Evolutionary conservation across 257 asterid genomes (phyloP).

Genomic region (Dorcoceras hygrometricum): DNA sequence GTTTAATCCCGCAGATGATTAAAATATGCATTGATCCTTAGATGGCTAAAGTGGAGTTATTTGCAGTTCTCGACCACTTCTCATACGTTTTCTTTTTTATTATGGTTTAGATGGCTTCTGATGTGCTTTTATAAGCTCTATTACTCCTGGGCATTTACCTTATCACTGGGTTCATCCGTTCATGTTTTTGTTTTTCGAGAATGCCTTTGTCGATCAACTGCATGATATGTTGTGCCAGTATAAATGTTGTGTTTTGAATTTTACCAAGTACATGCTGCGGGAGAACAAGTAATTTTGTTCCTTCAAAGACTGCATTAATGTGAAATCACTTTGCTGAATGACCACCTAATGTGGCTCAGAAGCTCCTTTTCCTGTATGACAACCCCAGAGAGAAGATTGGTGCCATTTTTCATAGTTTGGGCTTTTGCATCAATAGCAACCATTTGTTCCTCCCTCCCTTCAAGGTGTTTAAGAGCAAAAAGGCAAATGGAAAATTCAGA

Average conservation of each 20-base stretch:
- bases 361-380: background rate
- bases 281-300: background rate
- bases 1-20: background rate
- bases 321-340: slow-evolving; percentile 3
- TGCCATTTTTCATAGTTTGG: background rate
- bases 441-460: background rate
- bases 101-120: background rate
- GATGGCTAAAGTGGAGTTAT: background rate
- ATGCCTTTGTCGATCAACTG: background rate
- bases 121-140: background rate
- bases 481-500: background rate
- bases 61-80: background rate
- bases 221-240: no score
- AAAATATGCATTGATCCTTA: background rate
- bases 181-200: background rate
- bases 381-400: background rate
- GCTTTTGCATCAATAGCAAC: background rate
- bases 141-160: background rate
- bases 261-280: background rate
- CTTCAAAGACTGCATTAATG: background rate
- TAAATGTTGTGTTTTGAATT: background rate
- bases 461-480: background rate
- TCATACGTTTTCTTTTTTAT: no score
- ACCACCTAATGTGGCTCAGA: background rate
- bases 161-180: background rate